Percentiles rank a stretch among this genome's conserved stretches.
Evolutionary conservation across 73 alveolate species (phyloP).

Genomic region (Paramecium sexaurelia): DNA sequence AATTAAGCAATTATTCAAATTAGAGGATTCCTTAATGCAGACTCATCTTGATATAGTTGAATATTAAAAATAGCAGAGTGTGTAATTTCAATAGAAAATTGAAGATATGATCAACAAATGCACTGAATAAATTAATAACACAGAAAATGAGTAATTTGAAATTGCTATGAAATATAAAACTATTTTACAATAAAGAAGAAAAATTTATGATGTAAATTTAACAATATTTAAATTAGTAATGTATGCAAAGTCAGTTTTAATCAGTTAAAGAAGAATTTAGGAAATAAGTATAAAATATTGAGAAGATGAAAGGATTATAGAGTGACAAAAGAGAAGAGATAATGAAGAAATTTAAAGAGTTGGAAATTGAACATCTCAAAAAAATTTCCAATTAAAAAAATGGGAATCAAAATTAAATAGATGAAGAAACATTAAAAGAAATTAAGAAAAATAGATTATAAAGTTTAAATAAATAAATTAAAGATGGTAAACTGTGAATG

Average conservation of each 20-base stretch:
- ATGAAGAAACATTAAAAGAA: slow-evolving; percentile 34
- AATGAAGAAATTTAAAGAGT: not conserved
- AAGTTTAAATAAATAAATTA: not conserved
- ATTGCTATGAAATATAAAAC: slow-evolving; percentile 33
- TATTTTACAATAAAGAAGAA: slow-evolving; percentile 8
- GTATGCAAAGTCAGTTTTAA: not conserved
- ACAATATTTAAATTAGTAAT: not conserved
- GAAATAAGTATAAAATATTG: not conserved
- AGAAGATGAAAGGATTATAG: not conserved
- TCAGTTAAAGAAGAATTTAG: not conserved
- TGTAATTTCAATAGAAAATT: not conserved
- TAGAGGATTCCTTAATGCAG: slow-evolving; percentile 14
- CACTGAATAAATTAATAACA: not conserved
- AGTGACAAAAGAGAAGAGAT: not conserved
- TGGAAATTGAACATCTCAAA: slow-evolving; percentile 31
- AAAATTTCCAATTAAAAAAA: not conserved
- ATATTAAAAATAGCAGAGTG: not conserved
- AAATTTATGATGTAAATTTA: slow-evolving; percentile 7
- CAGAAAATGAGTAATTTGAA: slow-evolving; percentile 23
- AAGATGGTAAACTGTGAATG: slow-evolving; percentile 51
- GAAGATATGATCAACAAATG: not conserved
- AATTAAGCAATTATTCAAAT: not conserved
- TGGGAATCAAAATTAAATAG: not conserved
- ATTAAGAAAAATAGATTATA: slow-evolving; percentile 39
- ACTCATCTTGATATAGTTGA: slow-evolving; percentile 39